A percentile compares a stretch with the other conserved stretches of the same genome.
Evolutionary conservation across 345 rosid species (phyloP).

Genomic region (Reutealis trisperma): DNA sequence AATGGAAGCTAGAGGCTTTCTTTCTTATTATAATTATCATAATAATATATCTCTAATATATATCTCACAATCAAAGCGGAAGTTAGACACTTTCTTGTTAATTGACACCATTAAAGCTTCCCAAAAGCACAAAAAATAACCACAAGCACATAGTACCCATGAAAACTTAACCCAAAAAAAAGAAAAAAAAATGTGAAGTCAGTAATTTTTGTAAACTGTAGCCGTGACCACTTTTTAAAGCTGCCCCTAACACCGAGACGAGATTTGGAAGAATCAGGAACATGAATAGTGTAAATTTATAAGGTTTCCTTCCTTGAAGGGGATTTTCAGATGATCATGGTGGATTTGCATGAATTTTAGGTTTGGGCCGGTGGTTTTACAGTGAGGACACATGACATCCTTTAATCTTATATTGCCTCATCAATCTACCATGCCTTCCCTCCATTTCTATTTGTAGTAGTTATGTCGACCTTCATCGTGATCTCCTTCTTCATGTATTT

Average conservation of each 20-base stretch:
- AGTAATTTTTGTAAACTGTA: neutral
- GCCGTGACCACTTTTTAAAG: slow-evolving; percentile 35
- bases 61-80: neutral
- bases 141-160: neutral
- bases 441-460: slow-evolving; percentile 90
- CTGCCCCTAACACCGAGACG: slow-evolving; percentile 50
- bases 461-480: slow-evolving; percentile 75
- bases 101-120: neutral
- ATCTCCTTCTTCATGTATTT: too few relatives aligned
- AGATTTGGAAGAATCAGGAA: slow-evolving; percentile 20
- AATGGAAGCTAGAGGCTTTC: too few relatives aligned
- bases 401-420: slow-evolving; percentile 38
- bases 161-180: neutral
- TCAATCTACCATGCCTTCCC: slow-evolving; percentile 87
- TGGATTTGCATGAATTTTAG: slow-evolving; percentile 88
- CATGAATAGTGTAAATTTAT: slow-evolving; percentile 52
- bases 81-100: neutral
- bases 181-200: neutral
- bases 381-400: too few relatives aligned
- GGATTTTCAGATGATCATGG: slow-evolving; percentile 85
- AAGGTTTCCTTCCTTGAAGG: slow-evolving; percentile 65
- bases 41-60: neutral
- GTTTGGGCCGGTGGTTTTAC: slow-evolving; percentile 55
- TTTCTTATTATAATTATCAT: neutral
- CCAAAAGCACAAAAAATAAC: neutral